Evolutionary conservation across 2,329 filamentous ascomycete species (phyloP), one percentile per base, ranked within the genome.

Genomic region (Amesomyces nigricolor): DNA sequence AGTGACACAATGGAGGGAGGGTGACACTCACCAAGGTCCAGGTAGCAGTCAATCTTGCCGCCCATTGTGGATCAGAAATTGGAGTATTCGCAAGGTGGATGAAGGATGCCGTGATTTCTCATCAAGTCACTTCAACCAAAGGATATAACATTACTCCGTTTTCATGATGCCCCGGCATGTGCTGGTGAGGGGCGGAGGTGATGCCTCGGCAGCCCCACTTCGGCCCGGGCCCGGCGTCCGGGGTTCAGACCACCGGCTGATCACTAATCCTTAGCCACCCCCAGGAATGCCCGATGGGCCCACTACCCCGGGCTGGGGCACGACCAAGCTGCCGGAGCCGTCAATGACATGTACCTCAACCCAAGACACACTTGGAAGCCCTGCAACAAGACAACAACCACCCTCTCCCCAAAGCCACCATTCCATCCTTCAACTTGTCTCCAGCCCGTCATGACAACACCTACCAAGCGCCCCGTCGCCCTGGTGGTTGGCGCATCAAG

Each of bases 401-500:
- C 22, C 22, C 22, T 26, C 22, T 26, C 4, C 22, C 42, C 45
- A 30, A 37, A 29, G 37, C 49, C 14, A 26, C 1, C 14, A 29
- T 22, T 13, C 5, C 8, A 32, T 17, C 17, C 44, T 16, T 19
- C 29, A 10, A 2, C 30, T 11, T 22, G 50, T 39, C 39, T 29
- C 29, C 30, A 4, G 11, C 42, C 46, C 22, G 60, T 29, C 32
- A 64, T 64, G 59, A 13, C 57, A 30, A 39, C 54, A 16, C 57
- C 48, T 7, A 54, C 8, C 29, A 39, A 8, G 22, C 69, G 75
- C 54, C 75, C 76, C 59, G 86, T 91, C 6, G 87, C 86, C 17
- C 76, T 91, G 17, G 75, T 92, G 4, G 78, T 91, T 17, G 88
- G 88, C 39, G 88, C 87, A 2, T 91, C 88, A 0, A 76, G 89